phyloP scores from a whole-genome alignment of 1,139 yeast species.

The Geotrichum citri-aurantii region DNA sequence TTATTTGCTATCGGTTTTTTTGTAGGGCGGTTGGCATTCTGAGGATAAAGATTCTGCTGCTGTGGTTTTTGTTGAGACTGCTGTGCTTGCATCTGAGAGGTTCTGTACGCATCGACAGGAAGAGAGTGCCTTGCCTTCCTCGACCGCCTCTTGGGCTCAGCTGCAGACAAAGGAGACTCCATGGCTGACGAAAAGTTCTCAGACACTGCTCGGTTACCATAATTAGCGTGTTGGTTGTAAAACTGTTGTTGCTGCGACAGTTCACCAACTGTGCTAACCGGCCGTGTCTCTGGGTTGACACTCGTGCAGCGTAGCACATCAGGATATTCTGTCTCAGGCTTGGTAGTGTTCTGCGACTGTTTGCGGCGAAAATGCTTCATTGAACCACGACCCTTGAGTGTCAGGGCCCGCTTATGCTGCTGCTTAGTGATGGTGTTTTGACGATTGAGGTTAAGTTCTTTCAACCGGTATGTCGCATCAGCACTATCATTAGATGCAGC shows the following conservation, averaged over 20 bases:
- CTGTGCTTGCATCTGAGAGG: background rate
- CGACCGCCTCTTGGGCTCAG: background rate
- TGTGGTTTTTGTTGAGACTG: background rate
- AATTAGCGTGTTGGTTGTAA: background rate
- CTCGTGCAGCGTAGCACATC: slow-evolving; percentile 13
- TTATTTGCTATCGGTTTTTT: background rate
- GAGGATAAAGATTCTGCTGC: background rate
- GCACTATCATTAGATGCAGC: slow-evolving; percentile 32
- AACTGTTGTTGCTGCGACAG: background rate
- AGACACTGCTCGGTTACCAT: background rate
- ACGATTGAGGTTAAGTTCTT: slow-evolving; percentile 22
- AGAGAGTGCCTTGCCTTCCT: slow-evolving; percentile 8
- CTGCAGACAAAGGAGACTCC: background rate
- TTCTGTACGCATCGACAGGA: slow-evolving; percentile 4
- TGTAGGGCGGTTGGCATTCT: background rate
- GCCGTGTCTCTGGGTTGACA: slow-evolving; percentile 7
- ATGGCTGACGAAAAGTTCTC: background rate
- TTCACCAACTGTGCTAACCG: slow-evolving; percentile 1
- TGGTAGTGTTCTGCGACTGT: slow-evolving; percentile 4
- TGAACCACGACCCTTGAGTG: slow-evolving; percentile 27
- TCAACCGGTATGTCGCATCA: slow-evolving; percentile 34
- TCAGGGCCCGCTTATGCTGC: slow-evolving; percentile 28
- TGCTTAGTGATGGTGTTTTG: slow-evolving; percentile 24
- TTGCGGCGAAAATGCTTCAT: slow-evolving; percentile 22
- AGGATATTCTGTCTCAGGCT: slow-evolving; percentile 15